These are phyloP conservation scores for Waltergamsia citrina DNA, from an alignment of 2,329 filamentous ascomycete species.

Conservation along the genomic window DNA sequence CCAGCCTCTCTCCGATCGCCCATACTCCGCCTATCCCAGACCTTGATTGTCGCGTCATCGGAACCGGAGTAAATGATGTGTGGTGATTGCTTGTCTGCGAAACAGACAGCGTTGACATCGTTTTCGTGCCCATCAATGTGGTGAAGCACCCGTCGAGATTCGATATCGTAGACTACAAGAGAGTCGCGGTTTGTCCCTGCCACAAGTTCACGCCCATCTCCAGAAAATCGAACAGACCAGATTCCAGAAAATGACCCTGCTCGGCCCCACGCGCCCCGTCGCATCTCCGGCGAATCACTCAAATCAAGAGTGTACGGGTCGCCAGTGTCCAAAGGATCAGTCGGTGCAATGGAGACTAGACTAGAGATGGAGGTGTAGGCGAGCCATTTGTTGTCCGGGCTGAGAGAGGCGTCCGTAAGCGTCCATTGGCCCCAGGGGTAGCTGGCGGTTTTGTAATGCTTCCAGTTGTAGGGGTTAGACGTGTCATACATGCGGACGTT, in stretches of 20 bases:
- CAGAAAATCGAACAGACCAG: constrained; percentile 87
- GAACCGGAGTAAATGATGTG: constrained; percentile 95
- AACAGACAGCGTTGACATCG: constrained; percentile 95
- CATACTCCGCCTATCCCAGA: constrained; percentile 93
- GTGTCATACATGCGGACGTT: constrained; percentile 96
- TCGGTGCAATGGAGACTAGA: constrained; percentile 76
- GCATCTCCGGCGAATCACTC: constrained; percentile 10
- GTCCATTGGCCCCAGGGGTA: constrained; percentile 93
- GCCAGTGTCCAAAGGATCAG: constrained; percentile 71
- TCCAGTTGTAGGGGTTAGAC: constrained; percentile 89
- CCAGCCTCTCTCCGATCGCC: constrained; percentile 66
- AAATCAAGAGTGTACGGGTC: constrained; percentile 78
- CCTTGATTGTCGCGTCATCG: constrained; percentile 87
- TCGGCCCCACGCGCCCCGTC: constrained; percentile 14
- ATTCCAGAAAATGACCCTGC: constrained; percentile 46
- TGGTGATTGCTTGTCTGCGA: constrained; percentile 78
- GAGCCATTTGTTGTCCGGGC: constrained; percentile 83
- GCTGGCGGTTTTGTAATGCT: constrained; percentile 81
- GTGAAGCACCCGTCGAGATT: constrained; percentile 65
- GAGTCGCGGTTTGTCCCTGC: constrained; percentile 73
- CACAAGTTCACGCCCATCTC: constrained; percentile 82
- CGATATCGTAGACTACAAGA: constrained; percentile 88
- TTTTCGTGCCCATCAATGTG: constrained; percentile 69
- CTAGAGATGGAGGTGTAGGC: constrained; percentile 86
- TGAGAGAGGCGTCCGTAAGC: constrained; percentile 85